Percentiles rank a stretch among this genome's conserved stretches.
Conservation (phyloP, 192 early-diverging fungal genomes). For the Entrophospora sp. region DNA sequence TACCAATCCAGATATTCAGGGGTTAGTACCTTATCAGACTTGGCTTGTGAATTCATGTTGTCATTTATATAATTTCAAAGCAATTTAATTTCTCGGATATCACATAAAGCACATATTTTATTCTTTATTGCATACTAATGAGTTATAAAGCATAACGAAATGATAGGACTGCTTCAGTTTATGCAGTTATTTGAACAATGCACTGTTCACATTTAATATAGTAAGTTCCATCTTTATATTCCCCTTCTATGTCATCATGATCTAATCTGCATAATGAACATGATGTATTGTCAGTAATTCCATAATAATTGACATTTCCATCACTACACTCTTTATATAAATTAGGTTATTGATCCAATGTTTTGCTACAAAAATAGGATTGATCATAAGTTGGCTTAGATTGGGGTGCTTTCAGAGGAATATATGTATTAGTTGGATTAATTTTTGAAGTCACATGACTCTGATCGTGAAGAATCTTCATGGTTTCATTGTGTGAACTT, state of each 20-base stretch:
- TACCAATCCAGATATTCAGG: conserved; percentile 6
- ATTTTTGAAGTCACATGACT: not conserved
- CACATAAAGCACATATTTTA: not conserved
- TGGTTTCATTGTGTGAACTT: too few relatives aligned
- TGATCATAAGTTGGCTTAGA: not conserved
- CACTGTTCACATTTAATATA: not conserved
- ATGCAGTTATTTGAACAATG: not conserved
- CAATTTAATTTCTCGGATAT: conserved; percentile 5
- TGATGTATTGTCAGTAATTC: conserved; percentile 4
- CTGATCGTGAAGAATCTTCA: conserved; percentile 10
- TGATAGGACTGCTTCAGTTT: not conserved
- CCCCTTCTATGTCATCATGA: conserved; percentile 8
- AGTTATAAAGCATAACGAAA: not conserved
- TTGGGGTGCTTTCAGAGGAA: not conserved
- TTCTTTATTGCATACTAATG: not conserved
- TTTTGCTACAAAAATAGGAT: conserved; percentile 10
- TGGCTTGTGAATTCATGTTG: conserved; percentile 5
- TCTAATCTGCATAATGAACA: conserved; percentile 13
- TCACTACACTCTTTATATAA: conserved; percentile 1
- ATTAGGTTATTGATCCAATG: conserved; percentile 11
- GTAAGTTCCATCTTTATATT: conserved; percentile 14
- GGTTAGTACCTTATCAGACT: conserved; percentile 11
- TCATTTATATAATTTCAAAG: conserved; percentile 8
- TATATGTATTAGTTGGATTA: not conserved
- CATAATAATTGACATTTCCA: conserved; percentile 5